Percentiles rank a stretch among this genome's conserved stretches.
These are phyloP conservation scores for Pouteria glomerata DNA, from an alignment of 148 eudicot genomes.

Conservation along the genomic window DNA sequence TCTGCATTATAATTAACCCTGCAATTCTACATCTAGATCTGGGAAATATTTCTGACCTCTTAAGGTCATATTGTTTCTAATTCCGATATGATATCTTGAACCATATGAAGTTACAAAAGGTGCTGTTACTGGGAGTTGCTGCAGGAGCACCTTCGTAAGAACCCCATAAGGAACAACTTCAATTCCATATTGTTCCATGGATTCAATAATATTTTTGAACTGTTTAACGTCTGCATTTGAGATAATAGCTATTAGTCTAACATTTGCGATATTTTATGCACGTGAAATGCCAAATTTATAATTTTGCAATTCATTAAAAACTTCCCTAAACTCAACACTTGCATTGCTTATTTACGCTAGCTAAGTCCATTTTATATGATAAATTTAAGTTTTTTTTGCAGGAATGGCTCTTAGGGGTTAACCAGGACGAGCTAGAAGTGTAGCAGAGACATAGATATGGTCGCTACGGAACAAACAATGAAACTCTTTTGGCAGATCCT, in stretches of 20 bases:
- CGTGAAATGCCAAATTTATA: not conserved
- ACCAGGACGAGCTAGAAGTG: not conserved
- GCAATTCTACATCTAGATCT: not conserved
- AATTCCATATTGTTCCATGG: not conserved
- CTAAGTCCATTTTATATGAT: not conserved
- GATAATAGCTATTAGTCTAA: not conserved
- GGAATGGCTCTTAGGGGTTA: not conserved
- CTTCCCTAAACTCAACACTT: not conserved
- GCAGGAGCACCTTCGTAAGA: too few relatives aligned
- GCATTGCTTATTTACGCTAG: not conserved
- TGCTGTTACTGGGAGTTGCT: too few relatives aligned
- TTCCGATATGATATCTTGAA: not conserved
- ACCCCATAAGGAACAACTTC: too few relatives aligned
- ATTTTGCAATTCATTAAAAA: not conserved
- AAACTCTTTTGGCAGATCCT: not conserved
- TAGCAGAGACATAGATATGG: not conserved
- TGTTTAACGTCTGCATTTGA: not conserved
- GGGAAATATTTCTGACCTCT: not conserved
- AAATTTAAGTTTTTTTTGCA: not conserved
- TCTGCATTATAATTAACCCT: not conserved
- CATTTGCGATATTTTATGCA: not conserved
- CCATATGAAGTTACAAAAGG: too few relatives aligned
- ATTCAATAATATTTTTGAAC: too few relatives aligned
- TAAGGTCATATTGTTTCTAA: not conserved
- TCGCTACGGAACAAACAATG: not conserved